Conservation (phyloP, 225 moss, liverwort and hornwort species). For the Ulota crispa region DNA sequence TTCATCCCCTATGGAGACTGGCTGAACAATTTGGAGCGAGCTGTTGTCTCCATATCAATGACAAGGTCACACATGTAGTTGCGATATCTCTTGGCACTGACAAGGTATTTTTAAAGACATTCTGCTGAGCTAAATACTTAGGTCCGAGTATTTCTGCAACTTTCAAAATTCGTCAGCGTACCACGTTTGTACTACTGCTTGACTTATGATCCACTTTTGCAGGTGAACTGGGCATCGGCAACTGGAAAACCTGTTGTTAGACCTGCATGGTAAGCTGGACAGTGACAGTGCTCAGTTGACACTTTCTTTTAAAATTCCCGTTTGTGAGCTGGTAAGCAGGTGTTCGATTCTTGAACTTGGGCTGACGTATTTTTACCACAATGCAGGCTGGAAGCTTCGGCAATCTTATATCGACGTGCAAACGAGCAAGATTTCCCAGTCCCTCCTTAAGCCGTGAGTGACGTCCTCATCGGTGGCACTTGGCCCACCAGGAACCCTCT, state of each 20-base stretch:
- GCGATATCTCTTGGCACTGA: conserved; percentile 98
- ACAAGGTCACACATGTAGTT: conserved; percentile 94
- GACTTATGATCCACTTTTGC: conserved; percentile 43
- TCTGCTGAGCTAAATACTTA: conserved; percentile 13
- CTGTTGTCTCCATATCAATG: conserved; percentile 81
- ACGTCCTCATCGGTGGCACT: conserved; percentile 23
- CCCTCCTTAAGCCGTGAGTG: conserved; percentile 51
- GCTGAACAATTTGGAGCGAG: conserved; percentile 96
- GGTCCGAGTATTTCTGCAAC: conserved; percentile 34
- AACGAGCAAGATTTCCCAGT: conserved; percentile 96
- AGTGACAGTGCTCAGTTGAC: conserved; percentile 25
- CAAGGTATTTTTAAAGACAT: conserved; percentile 67
- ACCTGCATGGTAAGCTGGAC: conserved; percentile 87
- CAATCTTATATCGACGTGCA: conserved; percentile 94
- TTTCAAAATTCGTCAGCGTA: background rate
- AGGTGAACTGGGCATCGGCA: conserved; percentile 99
- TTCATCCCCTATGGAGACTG: conserved; percentile 88
- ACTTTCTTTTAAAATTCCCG: conserved; percentile 14
- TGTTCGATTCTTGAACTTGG: conserved; percentile 26
- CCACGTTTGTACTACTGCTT: conserved; percentile 13
- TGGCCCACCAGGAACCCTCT: conserved; percentile 22
- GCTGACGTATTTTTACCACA: conserved; percentile 37
- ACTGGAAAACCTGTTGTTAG: conserved; percentile 93
- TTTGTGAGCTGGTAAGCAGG: conserved; percentile 37
- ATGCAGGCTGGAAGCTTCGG: conserved; percentile 99